Conservation (phyloP, 1,139 yeast genomes). For the Kodamaea alishanica region DNA sequence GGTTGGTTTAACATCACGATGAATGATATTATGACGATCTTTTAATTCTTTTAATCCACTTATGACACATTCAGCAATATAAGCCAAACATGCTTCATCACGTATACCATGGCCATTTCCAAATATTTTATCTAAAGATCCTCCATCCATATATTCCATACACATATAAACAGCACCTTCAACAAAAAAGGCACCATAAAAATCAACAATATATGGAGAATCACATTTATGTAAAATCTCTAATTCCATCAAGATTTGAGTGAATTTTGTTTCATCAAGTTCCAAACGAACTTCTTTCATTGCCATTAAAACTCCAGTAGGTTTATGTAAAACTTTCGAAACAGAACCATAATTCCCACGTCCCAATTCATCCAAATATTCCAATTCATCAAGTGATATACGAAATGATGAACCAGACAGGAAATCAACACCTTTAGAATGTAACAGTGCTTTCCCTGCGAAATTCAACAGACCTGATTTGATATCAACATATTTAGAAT, state of each 20-base stretch:
- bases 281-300: conserved; percentile 95
- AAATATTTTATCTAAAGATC: conserved; percentile 85
- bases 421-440: conserved; percentile 89
- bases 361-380: conserved; percentile 81
- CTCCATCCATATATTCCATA: conserved; percentile 98
- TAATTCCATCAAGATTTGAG: conserved; percentile 92
- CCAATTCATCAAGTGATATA: conserved; percentile 82
- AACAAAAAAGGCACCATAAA: conserved; percentile 93
- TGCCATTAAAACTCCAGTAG: conserved; percentile 93
- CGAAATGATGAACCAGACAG: conserved; percentile 83
- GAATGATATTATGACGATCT: conserved; percentile 85
- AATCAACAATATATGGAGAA: conserved; percentile 88
- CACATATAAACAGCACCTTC: conserved; percentile 99
- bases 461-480: conserved; percentile 89
- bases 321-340: conserved; percentile 85
- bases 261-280: conserved; percentile 83
- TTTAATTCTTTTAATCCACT: conserved; percentile 81
- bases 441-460: conserved; percentile 89
- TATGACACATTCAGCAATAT: conserved; percentile 76
- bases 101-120: conserved; percentile 67
- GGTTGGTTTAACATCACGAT: conserved; percentile 96
- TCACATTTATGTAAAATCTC: conserved; percentile 89
- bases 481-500: conserved; percentile 83
- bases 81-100: conserved; percentile 72
- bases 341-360: conserved; percentile 96